Evolutionary conservation across 2,329 filamentous ascomycete genomes (phyloP).

Genomic region (Cercospora sesami): DNA sequence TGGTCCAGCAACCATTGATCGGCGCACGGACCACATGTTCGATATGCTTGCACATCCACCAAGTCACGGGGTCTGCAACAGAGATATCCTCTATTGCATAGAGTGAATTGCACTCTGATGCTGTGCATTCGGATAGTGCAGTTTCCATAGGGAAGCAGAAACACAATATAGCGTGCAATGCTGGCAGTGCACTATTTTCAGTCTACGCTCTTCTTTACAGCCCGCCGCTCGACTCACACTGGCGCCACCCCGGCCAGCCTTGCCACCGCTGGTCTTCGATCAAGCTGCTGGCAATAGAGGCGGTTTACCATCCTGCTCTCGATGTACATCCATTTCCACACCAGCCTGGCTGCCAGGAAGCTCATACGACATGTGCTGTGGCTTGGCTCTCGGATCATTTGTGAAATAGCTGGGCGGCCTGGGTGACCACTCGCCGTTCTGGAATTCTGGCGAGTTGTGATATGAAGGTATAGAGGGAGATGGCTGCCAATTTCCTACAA

Average conservation of each 20-base stretch:
- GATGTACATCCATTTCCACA: constrained; percentile 17
- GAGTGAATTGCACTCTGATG: not conserved
- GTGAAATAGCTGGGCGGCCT: constrained; percentile 19
- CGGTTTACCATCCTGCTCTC: not conserved
- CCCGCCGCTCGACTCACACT: not conserved
- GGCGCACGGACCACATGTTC: constrained; percentile 12
- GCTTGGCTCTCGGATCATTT: constrained; percentile 11
- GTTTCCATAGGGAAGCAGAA: not conserved
- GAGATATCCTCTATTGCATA: not conserved
- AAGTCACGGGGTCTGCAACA: not conserved
- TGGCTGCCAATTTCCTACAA: constrained; percentile 9
- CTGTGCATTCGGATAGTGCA: not conserved
- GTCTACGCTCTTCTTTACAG: not conserved
- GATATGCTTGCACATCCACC: not conserved
- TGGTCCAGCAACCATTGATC: constrained; percentile 2
- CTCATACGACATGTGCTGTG: constrained; percentile 13
- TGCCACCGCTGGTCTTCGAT: not conserved
- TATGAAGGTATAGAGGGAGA: constrained; percentile 16
- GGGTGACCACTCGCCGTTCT: constrained; percentile 17
- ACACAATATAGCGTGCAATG: not conserved
- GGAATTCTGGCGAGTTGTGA: constrained; percentile 16
- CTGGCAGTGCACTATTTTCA: not conserved
- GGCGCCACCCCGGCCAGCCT: not conserved
- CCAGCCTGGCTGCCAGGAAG: constrained; percentile 17
- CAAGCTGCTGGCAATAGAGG: not conserved